phyloP scores from a whole-genome alignment of 163 green algal genomes.

The Coccomyxa subellipsoidea region DNA sequence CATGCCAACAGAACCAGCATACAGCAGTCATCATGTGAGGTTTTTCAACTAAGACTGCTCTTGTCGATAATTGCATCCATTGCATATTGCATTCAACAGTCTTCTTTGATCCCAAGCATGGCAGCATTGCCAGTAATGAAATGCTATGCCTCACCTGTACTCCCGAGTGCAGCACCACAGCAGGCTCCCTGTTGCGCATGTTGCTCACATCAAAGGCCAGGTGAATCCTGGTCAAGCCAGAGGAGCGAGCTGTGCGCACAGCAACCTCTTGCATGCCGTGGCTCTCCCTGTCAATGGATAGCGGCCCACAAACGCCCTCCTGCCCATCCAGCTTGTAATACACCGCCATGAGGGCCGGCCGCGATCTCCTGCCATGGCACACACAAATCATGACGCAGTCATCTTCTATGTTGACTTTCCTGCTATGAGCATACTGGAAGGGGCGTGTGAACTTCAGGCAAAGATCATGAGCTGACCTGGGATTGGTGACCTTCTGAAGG shows the following conservation, averaged over 20 bases:
- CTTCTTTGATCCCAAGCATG: too few species aligned
- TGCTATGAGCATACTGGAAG: not conserved
- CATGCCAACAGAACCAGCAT: too few species aligned
- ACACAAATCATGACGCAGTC: too few species aligned
- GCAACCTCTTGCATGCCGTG: not conserved
- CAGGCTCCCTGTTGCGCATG: constrained; percentile 15
- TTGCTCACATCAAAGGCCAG: constrained; percentile 15
- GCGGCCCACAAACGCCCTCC: not conserved
- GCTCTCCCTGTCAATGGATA: not conserved
- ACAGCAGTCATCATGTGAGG: not conserved
- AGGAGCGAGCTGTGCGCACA: not conserved
- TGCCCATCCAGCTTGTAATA: constrained; percentile 15
- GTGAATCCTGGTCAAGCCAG: not conserved
- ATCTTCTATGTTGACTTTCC: too few species aligned
- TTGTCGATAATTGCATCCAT: too few species aligned
- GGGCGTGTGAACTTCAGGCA: not conserved
- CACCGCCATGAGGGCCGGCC: not conserved
- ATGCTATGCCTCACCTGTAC: constrained; percentile 4
- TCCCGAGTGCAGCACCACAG: constrained; percentile 36
- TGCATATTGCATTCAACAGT: too few species aligned
- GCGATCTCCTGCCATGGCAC: not conserved
- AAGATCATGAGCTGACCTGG: not conserved
- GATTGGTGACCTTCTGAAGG: not conserved
- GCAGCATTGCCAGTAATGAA: not conserved
- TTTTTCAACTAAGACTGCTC: too few species aligned